A percentile compares a stretch with the other conserved stretches of the same genome.
Evolutionary conservation across 23 red algal genomes (phyloP).

Genomic region (Gracilaria gracilis): DNA sequence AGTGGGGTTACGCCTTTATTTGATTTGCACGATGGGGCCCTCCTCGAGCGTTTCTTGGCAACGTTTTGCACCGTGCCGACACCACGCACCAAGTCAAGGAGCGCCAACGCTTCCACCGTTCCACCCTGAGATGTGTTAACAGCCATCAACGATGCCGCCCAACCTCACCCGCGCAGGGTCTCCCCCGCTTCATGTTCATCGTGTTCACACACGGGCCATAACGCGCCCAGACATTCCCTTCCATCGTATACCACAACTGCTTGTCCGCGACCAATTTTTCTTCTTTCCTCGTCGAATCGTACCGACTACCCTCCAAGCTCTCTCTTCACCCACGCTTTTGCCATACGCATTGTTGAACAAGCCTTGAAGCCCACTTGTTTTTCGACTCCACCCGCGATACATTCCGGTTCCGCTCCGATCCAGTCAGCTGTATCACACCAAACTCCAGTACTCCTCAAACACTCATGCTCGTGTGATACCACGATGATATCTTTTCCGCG

Average conservation of each 20-base stretch:
- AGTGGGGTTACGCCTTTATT: too few species aligned
- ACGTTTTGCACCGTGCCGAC: too few species aligned
- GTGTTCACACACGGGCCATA: conserved; percentile 30
- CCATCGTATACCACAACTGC: conserved; percentile 60
- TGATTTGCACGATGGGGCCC: too few species aligned
- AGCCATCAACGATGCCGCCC: too few species aligned
- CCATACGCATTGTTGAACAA: conserved; percentile 31
- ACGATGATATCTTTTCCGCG: conserved; percentile 32
- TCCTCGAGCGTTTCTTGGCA: too few species aligned
- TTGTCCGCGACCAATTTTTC: conserved; percentile 44
- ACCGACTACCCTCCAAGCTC: conserved; percentile 4
- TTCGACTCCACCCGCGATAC: background rate
- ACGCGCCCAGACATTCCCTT: conserved; percentile 52
- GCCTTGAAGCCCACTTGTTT: conserved; percentile 12
- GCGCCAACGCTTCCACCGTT: too few species aligned
- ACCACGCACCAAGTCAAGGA: too few species aligned
- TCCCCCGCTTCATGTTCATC: background rate
- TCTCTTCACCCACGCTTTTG: conserved; percentile 5
- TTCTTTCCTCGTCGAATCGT: conserved; percentile 26
- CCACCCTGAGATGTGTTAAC: too few species aligned
- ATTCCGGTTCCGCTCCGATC: conserved; percentile 19
- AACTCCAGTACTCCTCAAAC: conserved; percentile 7
- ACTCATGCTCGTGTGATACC: conserved; percentile 5
- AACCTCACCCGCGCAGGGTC: too few species aligned
- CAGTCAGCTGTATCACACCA: conserved; percentile 56